These are phyloP conservation scores for Botryotinia globosa DNA, from an alignment of 2,329 filamentous ascomycete species.

Conservation along the genomic window DNA sequence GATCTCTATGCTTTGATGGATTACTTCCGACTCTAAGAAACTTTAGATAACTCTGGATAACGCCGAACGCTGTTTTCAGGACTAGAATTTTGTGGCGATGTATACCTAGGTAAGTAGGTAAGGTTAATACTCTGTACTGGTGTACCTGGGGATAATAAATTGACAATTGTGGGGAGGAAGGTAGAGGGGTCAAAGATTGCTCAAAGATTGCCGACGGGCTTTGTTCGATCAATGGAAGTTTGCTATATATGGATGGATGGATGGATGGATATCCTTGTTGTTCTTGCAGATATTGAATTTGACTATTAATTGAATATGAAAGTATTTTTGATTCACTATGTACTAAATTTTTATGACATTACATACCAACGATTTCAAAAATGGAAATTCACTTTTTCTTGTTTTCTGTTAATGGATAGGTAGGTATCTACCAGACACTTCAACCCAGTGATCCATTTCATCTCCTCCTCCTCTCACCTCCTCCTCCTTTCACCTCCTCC, in stretches of 20 bases:
- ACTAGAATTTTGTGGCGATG: neutral
- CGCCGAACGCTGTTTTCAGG: neutral
- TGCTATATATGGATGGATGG: too few relatives aligned
- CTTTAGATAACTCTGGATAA: neutral
- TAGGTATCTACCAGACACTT: neutral
- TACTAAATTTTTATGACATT: neutral
- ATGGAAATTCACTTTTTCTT: neutral
- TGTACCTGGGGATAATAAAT: neutral
- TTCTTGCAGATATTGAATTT: neutral
- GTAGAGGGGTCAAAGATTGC: neutral
- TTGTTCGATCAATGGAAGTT: neutral
- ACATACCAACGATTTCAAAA: neutral
- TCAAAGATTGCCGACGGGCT: neutral
- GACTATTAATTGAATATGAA: neutral
- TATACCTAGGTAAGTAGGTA: too few relatives aligned
- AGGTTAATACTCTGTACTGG: neutral
- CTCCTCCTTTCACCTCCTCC: neutral
- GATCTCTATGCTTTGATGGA: neutral
- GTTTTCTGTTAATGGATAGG: neutral
- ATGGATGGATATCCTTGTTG: too few relatives aligned
- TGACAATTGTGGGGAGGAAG: neutral
- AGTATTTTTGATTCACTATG: neutral
- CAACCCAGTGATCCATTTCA: neutral
- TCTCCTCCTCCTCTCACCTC: neutral
- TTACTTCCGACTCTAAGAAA: neutral